These are phyloP conservation scores for Plasmodium gonderi DNA, from an alignment of 169 alveolate species.

Conservation along the genomic window DNA sequence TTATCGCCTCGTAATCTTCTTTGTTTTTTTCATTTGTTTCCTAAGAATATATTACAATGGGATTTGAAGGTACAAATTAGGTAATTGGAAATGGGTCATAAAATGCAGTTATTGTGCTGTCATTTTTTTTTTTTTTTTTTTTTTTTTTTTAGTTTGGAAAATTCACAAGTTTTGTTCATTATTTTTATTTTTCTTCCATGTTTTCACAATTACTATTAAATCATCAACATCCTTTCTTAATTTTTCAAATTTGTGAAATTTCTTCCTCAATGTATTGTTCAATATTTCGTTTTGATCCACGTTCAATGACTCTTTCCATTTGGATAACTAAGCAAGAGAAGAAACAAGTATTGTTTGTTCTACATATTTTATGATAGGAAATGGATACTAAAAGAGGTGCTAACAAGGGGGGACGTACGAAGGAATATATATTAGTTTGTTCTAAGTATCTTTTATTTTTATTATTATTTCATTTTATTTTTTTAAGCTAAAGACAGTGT, in stretches of 20 bases:
- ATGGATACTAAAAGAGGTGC: not conserved
- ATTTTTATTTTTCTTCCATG: not conserved
- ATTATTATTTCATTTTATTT: not conserved
- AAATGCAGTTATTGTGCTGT: not conserved
- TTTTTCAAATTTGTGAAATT: conserved; percentile 35
- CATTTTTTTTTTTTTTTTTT: not conserved
- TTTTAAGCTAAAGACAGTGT: not conserved
- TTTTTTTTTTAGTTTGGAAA: not conserved
- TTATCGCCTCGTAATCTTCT: conserved; percentile 48
- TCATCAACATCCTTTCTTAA: conserved; percentile 44
- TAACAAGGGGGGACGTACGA: not conserved
- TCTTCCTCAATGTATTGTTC: conserved; percentile 12
- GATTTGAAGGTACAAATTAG: not conserved
- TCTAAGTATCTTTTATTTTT: not conserved
- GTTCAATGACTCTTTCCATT: conserved; percentile 38
- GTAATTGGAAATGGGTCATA: not conserved
- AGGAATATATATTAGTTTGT: too few species aligned
- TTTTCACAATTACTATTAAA: conserved; percentile 4
- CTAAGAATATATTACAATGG: not conserved
- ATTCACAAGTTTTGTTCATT: not conserved
- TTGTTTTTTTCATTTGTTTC: conserved; percentile 33
- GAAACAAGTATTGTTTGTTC: not conserved
- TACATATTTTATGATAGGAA: not conserved
- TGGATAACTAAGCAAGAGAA: conserved; percentile 9
- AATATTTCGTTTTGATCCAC: conserved; percentile 43